Evolutionary conservation across 2,329 filamentous ascomycete genomes (phyloP).

Genomic region (Trichophyton equinum): DNA sequence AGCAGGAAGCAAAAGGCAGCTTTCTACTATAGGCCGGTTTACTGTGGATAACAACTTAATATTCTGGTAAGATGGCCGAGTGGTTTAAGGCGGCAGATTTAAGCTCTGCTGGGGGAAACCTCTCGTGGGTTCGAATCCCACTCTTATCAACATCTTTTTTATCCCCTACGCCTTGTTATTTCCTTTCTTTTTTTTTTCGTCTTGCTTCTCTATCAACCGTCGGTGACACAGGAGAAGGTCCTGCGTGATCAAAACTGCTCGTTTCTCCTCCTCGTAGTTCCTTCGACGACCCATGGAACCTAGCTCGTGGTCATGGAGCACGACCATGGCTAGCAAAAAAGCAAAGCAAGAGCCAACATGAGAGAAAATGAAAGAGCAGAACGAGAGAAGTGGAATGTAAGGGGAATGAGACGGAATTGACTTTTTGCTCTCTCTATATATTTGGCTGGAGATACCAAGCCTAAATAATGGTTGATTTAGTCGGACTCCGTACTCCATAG

Average conservation of each 20-base stretch:
- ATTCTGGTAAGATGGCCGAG: slow-evolving; percentile 4
- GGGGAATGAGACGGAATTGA: too few species aligned
- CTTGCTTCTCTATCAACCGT: neutral
- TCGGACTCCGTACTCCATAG: too few species aligned
- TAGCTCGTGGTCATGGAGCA: neutral
- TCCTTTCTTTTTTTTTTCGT: neutral
- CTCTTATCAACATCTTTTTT: slow-evolving; percentile 3
- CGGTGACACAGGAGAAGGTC: neutral
- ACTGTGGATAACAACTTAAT: neutral
- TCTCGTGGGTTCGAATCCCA: slow-evolving; percentile 5
- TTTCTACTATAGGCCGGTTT: neutral
- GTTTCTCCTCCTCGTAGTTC: neutral
- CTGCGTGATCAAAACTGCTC: neutral
- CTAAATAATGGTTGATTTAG: neutral
- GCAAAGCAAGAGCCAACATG: neutral
- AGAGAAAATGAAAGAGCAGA: neutral
- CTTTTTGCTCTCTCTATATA: neutral
- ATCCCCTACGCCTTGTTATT: neutral
- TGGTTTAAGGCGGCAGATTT: slow-evolving; percentile 5
- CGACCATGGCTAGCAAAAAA: neutral
- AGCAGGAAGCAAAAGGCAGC: neutral
- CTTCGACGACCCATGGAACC: neutral
- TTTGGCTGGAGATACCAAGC: neutral
- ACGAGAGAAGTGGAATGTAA: neutral
- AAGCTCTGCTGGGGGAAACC: slow-evolving; percentile 3